Evolutionary conservation across 2,329 filamentous ascomycete species (phyloP), one percentile per base, ranked within the genome.

Genomic region (Talaromyces atroroseus): DNA sequence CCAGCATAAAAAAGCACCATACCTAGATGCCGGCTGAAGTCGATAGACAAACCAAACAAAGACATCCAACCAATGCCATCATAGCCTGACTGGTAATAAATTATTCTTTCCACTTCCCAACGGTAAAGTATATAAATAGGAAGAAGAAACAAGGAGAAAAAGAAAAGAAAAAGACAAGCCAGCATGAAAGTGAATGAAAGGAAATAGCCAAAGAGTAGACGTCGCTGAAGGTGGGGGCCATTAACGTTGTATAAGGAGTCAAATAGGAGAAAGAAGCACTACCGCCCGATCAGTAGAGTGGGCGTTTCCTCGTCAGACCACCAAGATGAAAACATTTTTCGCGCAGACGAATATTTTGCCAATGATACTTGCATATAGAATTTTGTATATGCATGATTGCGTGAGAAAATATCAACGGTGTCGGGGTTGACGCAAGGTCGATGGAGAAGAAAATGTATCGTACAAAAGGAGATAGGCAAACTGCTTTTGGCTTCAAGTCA

Each of bases 381-480:
- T 11, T 49, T 48, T 23, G 49, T 54, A 47, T 45, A 54, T 51
- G 45, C 49, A 44, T 32, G 46, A 16, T 60, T 52, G 64, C 63
- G 56, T 59, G 52, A 58, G 58, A 61, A n/a, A 57, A 59, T 67
- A 62, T 61, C 55, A 63, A 32, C 21, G 40, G 49, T 64, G 58
- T 60, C 68, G 68, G 65, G 69, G 66, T 64, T 63, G 62, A 61
- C 63, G 62, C 50, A 58, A 60, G 53, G 58, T 61, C 57, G 57
- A 60, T 56, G 64, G 64, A 64, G 68, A 65, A 64, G 70, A 64
- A 71, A 74, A 65, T 72, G 76, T 77, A 78, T 76, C 71, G 71
- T 75, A 76, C 74, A 73, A 57, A 57, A 67, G 67, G 66, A 66
- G 64, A 66, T 64, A 65, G 62, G 65, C 29, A 59, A 26, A 50